phyloP scores from a whole-genome alignment of 164 flowering plant genomes.

The Chloranthus sessilifolius region DNA sequence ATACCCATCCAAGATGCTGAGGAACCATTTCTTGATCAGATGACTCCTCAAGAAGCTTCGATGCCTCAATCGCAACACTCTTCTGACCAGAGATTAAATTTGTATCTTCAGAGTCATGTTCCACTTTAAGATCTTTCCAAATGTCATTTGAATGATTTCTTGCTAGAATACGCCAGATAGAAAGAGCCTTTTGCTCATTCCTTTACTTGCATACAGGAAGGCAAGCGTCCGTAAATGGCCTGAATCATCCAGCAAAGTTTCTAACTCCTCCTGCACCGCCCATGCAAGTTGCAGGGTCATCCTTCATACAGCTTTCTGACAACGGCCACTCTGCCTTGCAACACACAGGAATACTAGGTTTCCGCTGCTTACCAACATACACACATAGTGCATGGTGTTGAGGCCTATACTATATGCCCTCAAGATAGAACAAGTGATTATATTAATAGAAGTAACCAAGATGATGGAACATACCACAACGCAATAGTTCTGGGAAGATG shows the following conservation, averaged over 20 bases:
- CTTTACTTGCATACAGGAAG: slow-evolving; percentile 85
- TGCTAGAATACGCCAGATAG: slow-evolving; percentile 76
- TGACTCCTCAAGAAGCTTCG: slow-evolving; percentile 86
- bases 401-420: slow-evolving; percentile 33
- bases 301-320: slow-evolving; percentile 61
- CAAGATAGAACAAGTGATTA: slow-evolving; percentile 1
- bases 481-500: slow-evolving; percentile 78
- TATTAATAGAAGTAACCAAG: slow-evolving; percentile 2
- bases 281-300: slow-evolving; percentile 68
- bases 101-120: slow-evolving; percentile 21
- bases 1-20: slow-evolving; percentile 97
- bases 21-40: slow-evolving; percentile 74
- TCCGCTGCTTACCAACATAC: slow-evolving; percentile 40
- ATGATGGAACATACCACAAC: slow-evolving; percentile 64
- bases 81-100: slow-evolving; percentile 38
- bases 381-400: slow-evolving; percentile 36
- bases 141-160: slow-evolving; percentile 58
- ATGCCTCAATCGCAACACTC: slow-evolving; percentile 78
- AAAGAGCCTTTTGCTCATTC: slow-evolving; percentile 77
- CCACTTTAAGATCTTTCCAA: slow-evolving; percentile 41
- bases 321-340: slow-evolving; percentile 39
- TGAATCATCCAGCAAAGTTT: slow-evolving; percentile 77
- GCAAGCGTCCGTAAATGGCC: slow-evolving; percentile 94
- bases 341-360: slow-evolving; percentile 50
- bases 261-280: slow-evolving; percentile 99